Conservation (phyloP, 2,329 filamentous ascomycete species). For the Hymenoscyphus repandus region DNA sequence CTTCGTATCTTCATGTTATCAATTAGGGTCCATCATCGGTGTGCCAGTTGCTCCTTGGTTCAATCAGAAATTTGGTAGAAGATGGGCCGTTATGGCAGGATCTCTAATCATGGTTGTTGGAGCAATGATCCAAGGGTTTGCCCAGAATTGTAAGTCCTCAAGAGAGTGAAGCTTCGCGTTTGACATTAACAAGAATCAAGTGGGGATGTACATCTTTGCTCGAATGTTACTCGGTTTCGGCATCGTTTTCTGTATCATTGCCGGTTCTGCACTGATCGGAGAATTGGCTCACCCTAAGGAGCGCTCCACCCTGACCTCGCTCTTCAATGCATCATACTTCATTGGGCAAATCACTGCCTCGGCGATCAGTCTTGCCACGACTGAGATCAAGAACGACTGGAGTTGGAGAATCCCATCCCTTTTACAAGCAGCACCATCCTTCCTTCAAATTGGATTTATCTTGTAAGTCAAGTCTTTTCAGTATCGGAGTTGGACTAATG, state of each 20-base stretch:
- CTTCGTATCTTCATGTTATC: conserved; percentile 49
- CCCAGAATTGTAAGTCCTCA: conserved; percentile 11
- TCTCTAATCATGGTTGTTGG: conserved; percentile 50
- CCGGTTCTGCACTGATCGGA: conserved; percentile 47
- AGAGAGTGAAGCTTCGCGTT: conserved; percentile 10
- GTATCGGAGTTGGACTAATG: conserved; percentile 2
- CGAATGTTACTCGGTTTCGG: conserved; percentile 49
- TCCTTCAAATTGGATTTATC: conserved; percentile 20
- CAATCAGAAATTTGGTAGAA: conserved; percentile 43
- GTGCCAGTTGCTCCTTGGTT: conserved; percentile 49
- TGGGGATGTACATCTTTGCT: conserved; percentile 47
- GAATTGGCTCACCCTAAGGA: conserved; percentile 51
- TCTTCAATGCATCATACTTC: conserved; percentile 51
- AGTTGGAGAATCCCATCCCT: conserved; percentile 38
- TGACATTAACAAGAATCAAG: conserved; percentile 30
- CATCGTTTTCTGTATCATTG: conserved; percentile 46
- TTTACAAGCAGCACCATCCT: conserved; percentile 33
- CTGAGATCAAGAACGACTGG: conserved; percentile 36
- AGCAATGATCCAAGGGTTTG: conserved; percentile 48
- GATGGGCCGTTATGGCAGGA: conserved; percentile 51
- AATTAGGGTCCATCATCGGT: conserved; percentile 48
- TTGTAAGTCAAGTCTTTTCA: conserved; percentile 16
- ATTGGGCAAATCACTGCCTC: conserved; percentile 41
- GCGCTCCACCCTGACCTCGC: conserved; percentile 45
- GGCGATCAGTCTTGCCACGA: conserved; percentile 40